A percentile compares a stretch with the other conserved stretches of the same genome.
These are phyloP conservation scores for Phytophthora pinifolia DNA, from an alignment of 352 stramenopile genomes.

Conservation along the genomic window DNA sequence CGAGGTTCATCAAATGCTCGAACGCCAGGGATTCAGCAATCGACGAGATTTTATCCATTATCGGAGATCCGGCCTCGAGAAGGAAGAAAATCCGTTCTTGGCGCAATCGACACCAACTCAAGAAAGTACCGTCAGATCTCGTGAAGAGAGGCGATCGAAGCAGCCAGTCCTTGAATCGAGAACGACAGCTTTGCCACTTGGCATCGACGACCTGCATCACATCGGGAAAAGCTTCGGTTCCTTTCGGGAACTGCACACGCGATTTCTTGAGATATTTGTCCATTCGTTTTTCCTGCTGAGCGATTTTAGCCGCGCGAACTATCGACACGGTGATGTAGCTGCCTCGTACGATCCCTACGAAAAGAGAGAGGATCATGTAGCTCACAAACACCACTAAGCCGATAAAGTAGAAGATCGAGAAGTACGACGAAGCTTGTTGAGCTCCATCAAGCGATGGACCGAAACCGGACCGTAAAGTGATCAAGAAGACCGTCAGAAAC, in stretches of 20 bases:
- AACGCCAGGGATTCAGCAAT: slow-evolving; percentile 63
- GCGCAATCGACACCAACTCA: slow-evolving; percentile 54
- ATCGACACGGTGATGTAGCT: slow-evolving; percentile 76
- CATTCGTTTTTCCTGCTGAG: slow-evolving; percentile 29
- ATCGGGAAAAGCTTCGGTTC: slow-evolving; percentile 62
- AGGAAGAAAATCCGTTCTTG: slow-evolving; percentile 71
- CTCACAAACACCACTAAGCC: slow-evolving; percentile 80
- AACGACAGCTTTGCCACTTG: slow-evolving; percentile 36
- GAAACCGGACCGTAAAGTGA: slow-evolving; percentile 78
- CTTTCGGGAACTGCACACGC: slow-evolving; percentile 54
- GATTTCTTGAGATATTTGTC: slow-evolving; percentile 52
- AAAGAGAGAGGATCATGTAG: slow-evolving; percentile 84
- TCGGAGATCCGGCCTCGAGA: slow-evolving; percentile 44
- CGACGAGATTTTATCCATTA: slow-evolving; percentile 50
- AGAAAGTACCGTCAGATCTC: slow-evolving; percentile 57
- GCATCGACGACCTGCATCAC: slow-evolving; percentile 44
- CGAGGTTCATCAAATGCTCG: slow-evolving; percentile 75
- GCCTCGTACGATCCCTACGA: slow-evolving; percentile 80
- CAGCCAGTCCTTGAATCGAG: slow-evolving; percentile 16
- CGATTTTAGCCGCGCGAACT: slow-evolving; percentile 30
- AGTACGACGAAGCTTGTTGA: slow-evolving; percentile 69
- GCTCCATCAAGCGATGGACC: slow-evolving; percentile 71
- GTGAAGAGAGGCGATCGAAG: slow-evolving; percentile 58
- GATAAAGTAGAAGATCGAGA: slow-evolving; percentile 82
- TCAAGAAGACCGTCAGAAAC: slow-evolving; percentile 80